These are phyloP conservation scores for Elymus sibiricus DNA, from an alignment of 176 grass and related monocot species.

Conservation along the genomic window DNA sequence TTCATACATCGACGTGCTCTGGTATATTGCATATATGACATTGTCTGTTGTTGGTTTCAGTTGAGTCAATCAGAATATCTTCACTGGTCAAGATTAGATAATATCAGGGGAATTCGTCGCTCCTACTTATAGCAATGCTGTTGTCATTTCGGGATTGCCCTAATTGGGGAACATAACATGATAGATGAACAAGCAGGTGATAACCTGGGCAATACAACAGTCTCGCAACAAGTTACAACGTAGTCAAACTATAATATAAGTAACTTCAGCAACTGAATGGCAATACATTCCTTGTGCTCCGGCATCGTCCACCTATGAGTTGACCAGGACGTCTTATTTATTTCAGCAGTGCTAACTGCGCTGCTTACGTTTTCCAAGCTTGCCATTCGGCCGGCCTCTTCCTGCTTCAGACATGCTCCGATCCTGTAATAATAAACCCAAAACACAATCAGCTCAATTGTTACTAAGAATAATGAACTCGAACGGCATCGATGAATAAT, in stretches of 20 bases:
- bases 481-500: background rate
- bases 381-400: background rate
- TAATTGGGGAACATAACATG: background rate
- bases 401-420: background rate
- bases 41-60: background rate
- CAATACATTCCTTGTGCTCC: background rate
- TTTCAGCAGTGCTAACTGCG: background rate
- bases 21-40: no score
- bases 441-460: background rate
- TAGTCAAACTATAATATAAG: background rate
- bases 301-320: slow-evolving; percentile 21
- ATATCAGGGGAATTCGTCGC: background rate
- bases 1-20: no score
- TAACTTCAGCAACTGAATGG: background rate
- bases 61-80: background rate
- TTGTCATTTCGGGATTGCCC: background rate
- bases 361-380: slow-evolving; percentile 25
- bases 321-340: slow-evolving; percentile 26
- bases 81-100: background rate
- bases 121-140: background rate
- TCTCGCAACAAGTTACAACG: background rate
- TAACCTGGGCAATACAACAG: background rate
- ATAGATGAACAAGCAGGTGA: background rate
- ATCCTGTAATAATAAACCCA: background rate
- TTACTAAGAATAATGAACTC: background rate